phyloP scores from a whole-genome alignment of 306 rosid genomes.

The Abrus pulchellus region DNA sequence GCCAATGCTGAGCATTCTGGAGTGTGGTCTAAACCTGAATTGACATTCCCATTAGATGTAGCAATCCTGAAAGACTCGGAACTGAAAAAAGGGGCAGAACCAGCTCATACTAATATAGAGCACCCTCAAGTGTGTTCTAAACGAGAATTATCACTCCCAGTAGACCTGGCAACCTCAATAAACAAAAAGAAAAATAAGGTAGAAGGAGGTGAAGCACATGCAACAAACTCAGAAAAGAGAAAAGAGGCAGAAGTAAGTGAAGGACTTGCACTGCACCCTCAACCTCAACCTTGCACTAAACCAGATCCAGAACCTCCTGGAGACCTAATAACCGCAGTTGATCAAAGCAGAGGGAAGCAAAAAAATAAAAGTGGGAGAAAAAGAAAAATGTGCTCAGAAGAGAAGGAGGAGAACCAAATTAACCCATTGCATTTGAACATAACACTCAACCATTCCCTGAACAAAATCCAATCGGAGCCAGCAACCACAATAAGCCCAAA shows the following conservation, averaged over 20 bases:
- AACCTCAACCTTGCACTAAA: slow-evolving; percentile 32
- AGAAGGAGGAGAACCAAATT: slow-evolving; percentile 56
- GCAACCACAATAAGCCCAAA: background rate
- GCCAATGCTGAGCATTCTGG: background rate
- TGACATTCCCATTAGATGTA: background rate
- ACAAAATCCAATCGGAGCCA: slow-evolving; percentile 52
- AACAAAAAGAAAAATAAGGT: background rate
- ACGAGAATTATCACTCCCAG: background rate
- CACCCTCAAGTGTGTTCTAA: background rate
- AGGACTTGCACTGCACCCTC: background rate
- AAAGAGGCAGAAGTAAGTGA: background rate
- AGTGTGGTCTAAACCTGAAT: slow-evolving; percentile 46
- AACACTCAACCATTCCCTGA: slow-evolving; percentile 28
- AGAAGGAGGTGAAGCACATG: background rate
- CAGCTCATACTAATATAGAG: background rate
- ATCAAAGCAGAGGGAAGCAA: background rate
- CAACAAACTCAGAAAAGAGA: background rate
- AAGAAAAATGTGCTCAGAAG: background rate
- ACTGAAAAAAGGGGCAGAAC: background rate
- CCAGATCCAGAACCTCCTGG: background rate
- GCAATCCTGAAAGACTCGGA: background rate
- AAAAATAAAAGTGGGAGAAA: background rate
- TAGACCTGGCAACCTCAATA: background rate
- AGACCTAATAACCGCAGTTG: background rate
- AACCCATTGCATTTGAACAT: slow-evolving; percentile 40